Evolutionary conservation across 768 basidiomycete genomes (phyloP).

Genomic region (Rhizopogon roseolus): DNA sequence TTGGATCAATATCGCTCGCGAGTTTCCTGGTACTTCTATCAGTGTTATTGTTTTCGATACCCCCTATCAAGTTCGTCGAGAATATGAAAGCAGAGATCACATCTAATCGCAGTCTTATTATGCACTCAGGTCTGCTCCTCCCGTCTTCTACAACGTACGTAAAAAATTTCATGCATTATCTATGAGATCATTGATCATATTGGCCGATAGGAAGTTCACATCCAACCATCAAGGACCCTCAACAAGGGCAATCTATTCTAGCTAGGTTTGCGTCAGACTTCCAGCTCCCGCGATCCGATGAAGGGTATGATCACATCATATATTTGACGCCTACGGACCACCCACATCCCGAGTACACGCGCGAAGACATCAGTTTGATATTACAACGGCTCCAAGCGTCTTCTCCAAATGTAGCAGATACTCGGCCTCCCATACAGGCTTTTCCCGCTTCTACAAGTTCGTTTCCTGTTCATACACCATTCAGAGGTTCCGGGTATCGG

Average conservation of each 20-base stretch:
- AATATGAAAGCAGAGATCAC: background rate
- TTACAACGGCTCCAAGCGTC: slow-evolving; percentile 41
- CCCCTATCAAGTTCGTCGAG: slow-evolving; percentile 58
- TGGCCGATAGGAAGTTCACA: slow-evolving; percentile 54
- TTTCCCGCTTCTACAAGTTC: slow-evolving; percentile 8
- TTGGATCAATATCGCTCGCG: slow-evolving; percentile 71
- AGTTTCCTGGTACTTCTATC: slow-evolving; percentile 55
- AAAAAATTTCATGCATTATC: slow-evolving; percentile 1
- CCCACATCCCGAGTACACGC: slow-evolving; percentile 42
- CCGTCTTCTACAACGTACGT: slow-evolving; percentile 57
- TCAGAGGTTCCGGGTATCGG: slow-evolving; percentile 8
- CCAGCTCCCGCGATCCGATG: slow-evolving; percentile 45
- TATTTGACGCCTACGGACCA: slow-evolving; percentile 32
- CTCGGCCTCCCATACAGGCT: slow-evolving; percentile 5
- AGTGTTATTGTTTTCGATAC: slow-evolving; percentile 80
- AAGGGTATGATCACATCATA: slow-evolving; percentile 63
- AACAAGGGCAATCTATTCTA: slow-evolving; percentile 57
- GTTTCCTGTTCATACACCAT: slow-evolving; percentile 11
- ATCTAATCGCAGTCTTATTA: slow-evolving; percentile 6
- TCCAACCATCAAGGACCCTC: slow-evolving; percentile 67
- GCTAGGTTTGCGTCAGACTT: slow-evolving; percentile 62
- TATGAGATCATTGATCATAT: slow-evolving; percentile 9
- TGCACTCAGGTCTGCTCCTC: slow-evolving; percentile 51
- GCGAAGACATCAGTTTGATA: slow-evolving; percentile 45
- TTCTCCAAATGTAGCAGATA: slow-evolving; percentile 10